Evolutionary conservation across 1,284 basidiomycete genomes (phyloP), one percentile per base, ranked within the genome.

Genomic region (Apiotrichum sp.): DNA sequence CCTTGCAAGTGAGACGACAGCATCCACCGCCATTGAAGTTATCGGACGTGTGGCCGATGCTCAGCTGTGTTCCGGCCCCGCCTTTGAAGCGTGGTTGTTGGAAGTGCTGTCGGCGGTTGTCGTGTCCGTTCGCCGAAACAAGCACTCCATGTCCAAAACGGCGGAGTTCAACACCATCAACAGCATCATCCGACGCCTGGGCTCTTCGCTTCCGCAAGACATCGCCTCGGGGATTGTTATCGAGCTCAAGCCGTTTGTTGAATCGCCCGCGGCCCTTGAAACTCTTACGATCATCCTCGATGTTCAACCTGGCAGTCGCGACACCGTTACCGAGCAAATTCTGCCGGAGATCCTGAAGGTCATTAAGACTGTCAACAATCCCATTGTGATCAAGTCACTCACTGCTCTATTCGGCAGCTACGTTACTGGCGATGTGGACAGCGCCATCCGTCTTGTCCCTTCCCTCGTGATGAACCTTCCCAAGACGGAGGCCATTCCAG

Each of bases 401-500:
- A 81, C 89, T 47, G 78, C 78, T 10, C 97, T 98, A 81, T 89
- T 90, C 70, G 80, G 80, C 1, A 82, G 85, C 0, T 82, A 93
- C 34, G 88, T 93, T n/a, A 80, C 82, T 56, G 88, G 89, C 0
- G 89, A 95, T 63, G 78, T 80, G 2, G 86, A 93, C 73, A 89
- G 86, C 75, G 81, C 82, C 53, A 82, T 83, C 1, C 87, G 92
- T 72, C 81, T 98, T 69, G 86, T 91, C 56, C 83, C 86, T 0
- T 72, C 89, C 62, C 88, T 93, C 47, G 55, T 63, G 8, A 55
- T 62, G 35, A 71, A 67, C 47, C 54, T 70, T 13, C 63, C 62
- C 7, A 69, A 66, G 47, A 52, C 49, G 4, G 48, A 39, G 5
- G 32, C 58, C 7, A 61, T 76, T 34, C 68, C 72, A 1, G 72